Evolutionary conservation across 148 eudicot species (phyloP).

Genomic region (Vaccinium corymbosum): DNA sequence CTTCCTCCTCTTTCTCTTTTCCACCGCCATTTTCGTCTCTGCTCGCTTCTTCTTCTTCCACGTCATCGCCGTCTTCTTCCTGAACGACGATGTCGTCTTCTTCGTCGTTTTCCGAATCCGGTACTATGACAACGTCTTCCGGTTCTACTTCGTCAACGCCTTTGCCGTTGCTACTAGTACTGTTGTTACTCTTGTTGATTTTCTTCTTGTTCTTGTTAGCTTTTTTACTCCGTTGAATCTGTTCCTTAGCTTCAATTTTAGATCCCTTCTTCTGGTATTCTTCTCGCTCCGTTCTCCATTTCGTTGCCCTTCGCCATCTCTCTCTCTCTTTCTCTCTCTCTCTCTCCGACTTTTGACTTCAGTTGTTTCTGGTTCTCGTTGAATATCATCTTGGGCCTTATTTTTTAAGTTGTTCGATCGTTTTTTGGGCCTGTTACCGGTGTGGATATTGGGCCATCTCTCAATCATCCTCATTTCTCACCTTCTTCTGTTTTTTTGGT

Average conservation of each 20-base stretch:
- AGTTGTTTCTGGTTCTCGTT: not conserved
- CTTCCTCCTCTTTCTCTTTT: slow-evolving; percentile 7
- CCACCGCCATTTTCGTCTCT: slow-evolving; percentile 15
- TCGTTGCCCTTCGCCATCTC: slow-evolving; percentile 20
- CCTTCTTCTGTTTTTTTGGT: too few species aligned
- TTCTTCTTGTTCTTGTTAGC: slow-evolving; percentile 10
- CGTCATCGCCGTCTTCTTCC: not conserved
- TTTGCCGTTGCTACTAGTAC: not conserved
- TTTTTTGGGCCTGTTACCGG: not conserved
- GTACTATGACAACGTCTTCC: not conserved
- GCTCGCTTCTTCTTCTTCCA: slow-evolving; percentile 13
- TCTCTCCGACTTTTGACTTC: not conserved
- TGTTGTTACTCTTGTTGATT: not conserved
- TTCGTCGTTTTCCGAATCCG: slow-evolving; percentile 4
- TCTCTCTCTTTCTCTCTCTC: slow-evolving; percentile 16
- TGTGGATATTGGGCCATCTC: not conserved
- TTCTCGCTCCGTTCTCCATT: slow-evolving; percentile 15
- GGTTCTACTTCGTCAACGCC: not conserved
- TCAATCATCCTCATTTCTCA: not conserved
- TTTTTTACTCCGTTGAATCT: slow-evolving; percentile 16
- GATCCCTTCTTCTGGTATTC: slow-evolving; percentile 4
- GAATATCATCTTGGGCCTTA: not conserved
- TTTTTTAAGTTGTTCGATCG: not conserved
- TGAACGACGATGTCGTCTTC: not conserved
- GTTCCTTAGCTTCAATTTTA: not conserved